Evolutionary conservation across 768 basidiomycete genomes (phyloP).

Genomic region (Tricholoma sp.): DNA sequence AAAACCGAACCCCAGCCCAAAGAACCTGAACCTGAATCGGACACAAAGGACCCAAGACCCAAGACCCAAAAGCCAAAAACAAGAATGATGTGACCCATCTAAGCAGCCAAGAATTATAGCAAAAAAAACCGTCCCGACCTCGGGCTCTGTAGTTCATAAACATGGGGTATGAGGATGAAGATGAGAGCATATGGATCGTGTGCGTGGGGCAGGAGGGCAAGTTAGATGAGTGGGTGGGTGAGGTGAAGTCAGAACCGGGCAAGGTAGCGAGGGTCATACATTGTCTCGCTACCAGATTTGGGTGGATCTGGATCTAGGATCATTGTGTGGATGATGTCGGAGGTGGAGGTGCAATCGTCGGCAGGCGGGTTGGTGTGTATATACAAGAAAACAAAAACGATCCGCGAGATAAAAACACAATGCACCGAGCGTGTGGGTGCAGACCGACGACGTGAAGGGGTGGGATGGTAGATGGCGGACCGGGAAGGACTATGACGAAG

Average conservation of each 20-base stretch:
- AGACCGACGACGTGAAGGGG: background rate
- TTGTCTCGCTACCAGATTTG: background rate
- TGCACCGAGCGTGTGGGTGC: background rate
- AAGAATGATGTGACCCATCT: background rate
- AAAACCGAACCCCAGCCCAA: background rate
- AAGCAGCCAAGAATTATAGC: background rate
- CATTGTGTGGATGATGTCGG: background rate
- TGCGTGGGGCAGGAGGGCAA: background rate
- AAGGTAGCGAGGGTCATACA: background rate
- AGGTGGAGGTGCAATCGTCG: background rate
- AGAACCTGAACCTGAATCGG: background rate
- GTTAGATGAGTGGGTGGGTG: background rate
- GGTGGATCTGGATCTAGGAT: background rate
- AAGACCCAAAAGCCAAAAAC: background rate
- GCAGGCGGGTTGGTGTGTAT: background rate
- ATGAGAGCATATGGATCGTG: background rate
- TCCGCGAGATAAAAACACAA: background rate
- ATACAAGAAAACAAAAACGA: background rate
- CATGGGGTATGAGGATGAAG: background rate
- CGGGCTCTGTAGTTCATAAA: conserved; percentile 8
- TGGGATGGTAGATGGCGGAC: background rate
- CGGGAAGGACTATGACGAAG: no score
- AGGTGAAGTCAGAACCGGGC: background rate
- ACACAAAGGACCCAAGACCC: background rate
- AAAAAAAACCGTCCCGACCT: conserved; percentile 7